phyloP scores from a whole-genome alignment of 2,329 filamentous ascomycete species.

The Cladosporium sp. region DNA sequence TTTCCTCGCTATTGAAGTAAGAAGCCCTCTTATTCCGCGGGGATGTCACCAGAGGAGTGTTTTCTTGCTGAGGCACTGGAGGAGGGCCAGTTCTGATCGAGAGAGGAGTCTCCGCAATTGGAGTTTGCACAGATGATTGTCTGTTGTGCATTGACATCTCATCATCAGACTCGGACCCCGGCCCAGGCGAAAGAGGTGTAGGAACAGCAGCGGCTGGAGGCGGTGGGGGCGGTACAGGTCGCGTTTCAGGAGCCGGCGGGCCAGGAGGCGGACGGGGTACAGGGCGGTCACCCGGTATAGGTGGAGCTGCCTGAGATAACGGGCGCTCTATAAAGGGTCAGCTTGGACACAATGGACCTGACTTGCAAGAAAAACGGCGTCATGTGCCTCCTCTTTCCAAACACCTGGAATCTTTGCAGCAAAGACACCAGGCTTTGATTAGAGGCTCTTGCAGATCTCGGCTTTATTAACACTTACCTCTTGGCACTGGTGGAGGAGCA shows the following conservation, averaged over 20 bases:
- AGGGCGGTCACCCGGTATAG: constrained; percentile 33
- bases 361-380: too few species aligned
- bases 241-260: constrained; percentile 25
- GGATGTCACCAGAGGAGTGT: constrained; percentile 20
- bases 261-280: constrained; percentile 38
- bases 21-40: constrained; percentile 34
- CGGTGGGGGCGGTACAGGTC: constrained; percentile 53
- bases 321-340: constrained; percentile 15
- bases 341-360: too few species aligned
- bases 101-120: constrained; percentile 25
- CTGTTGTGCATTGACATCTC: constrained; percentile 57
- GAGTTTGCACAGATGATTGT: constrained; percentile 37
- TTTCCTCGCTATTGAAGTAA: constrained; percentile 35
- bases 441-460: too few species aligned
- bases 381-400: too few species aligned
- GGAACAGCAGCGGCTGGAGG: constrained; percentile 39
- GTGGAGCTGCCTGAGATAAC: constrained; percentile 20
- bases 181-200: constrained; percentile 54
- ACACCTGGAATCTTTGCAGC: too few species aligned
- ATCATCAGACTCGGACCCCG: constrained; percentile 83
- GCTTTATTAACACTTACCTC: constrained; percentile 39
- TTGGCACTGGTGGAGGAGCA: constrained; percentile 39
- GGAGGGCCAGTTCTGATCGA: constrained; percentile 31
- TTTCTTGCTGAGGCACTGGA: constrained; percentile 25
- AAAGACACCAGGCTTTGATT: too few species aligned